Evolutionary conservation across 805 yeast genomes (phyloP), one percentile per base, ranked within the genome.

Genomic region (Isabelozyma pseudorhagii): DNA sequence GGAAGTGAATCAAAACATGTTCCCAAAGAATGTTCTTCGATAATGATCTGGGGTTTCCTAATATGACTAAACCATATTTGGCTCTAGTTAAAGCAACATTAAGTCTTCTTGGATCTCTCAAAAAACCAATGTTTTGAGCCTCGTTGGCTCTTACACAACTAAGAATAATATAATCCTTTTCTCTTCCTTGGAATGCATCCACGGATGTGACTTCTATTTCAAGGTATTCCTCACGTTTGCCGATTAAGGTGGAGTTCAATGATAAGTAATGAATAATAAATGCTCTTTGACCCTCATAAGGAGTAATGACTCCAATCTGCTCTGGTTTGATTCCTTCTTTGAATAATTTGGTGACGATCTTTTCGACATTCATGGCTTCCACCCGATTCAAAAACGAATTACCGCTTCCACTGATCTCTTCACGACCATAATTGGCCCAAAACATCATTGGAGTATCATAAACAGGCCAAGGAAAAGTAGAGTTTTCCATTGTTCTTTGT

Each of bases 201-300:
- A 71, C 75, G 34, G 70, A 63, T 6, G 94, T 90, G 28, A 92
- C 91, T 68, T 92, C 97, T 44, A 92, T 87, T 46, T 81, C 83
- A 45, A 75, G 66, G 63, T 89, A 89, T 34, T 80, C 67, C 1
- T 83, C 84, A 54, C 81, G 81, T 29, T 54, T 57, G 47, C 84
- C 86, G 3, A 71, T 55, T 62, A 85, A 62, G 0, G 89, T 69
- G 29, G 92, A 87, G 57, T 84, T 84, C 74, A 83, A 66, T 58
- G 81, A 80, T 89, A 92, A 82, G 65, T 87, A 87, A 60, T 85
- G 91, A 8, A 83, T 79, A 46, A 92, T 72, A 62, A 85, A 91
- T 0, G 92, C 88, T 53, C 97, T 74, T 69, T 92, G 97, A 34
- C 97, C 97, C 65, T 90, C 96, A 67, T 92, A 92, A 0, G 97